These are phyloP conservation scores for Aspergillus amoenus DNA, from an alignment of 2,329 filamentous ascomycete genomes.

Conservation along the genomic window DNA sequence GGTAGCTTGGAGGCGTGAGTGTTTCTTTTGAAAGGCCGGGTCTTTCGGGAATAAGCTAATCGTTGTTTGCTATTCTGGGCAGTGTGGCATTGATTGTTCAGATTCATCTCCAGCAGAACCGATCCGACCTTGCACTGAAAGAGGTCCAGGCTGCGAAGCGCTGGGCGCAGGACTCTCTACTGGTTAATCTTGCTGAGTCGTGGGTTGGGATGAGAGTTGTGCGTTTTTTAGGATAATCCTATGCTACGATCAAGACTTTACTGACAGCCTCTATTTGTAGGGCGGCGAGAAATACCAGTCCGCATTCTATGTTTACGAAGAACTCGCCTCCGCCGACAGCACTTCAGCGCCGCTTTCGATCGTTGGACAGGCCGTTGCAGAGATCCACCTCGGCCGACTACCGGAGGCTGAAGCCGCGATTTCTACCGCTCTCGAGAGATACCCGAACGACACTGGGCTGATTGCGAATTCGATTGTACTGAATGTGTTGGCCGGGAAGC, in stretches of 20 bases:
- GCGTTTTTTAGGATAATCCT: slow-evolving; percentile 29
- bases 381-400: slow-evolving; percentile 82
- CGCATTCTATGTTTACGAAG: slow-evolving; percentile 96
- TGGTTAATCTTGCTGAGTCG: slow-evolving; percentile 92
- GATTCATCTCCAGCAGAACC: slow-evolving; percentile 88
- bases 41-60: slow-evolving; percentile 11
- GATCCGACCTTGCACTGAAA: slow-evolving; percentile 84
- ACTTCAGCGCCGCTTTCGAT: slow-evolving; percentile 74
- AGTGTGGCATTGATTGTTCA: slow-evolving; percentile 85
- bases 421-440: slow-evolving; percentile 73
- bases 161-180: slow-evolving; percentile 91
- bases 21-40: background rate
- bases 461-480: slow-evolving; percentile 83
- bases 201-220: slow-evolving; percentile 91
- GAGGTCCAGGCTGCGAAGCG: slow-evolving; percentile 82
- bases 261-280: slow-evolving; percentile 43
- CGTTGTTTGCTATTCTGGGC: background rate
- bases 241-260: too few relatives aligned
- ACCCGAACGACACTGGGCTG: slow-evolving; percentile 68
- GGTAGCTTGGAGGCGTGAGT: slow-evolving; percentile 74
- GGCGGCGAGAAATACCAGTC: slow-evolving; percentile 96
- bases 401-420: slow-evolving; percentile 88
- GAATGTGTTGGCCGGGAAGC: slow-evolving; percentile 73
- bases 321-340: slow-evolving; percentile 82
- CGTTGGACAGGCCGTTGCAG: slow-evolving; percentile 84